Conservation (phyloP, 108 stramenopile species). For the Pseudonitzschia multistriata region DNA sequence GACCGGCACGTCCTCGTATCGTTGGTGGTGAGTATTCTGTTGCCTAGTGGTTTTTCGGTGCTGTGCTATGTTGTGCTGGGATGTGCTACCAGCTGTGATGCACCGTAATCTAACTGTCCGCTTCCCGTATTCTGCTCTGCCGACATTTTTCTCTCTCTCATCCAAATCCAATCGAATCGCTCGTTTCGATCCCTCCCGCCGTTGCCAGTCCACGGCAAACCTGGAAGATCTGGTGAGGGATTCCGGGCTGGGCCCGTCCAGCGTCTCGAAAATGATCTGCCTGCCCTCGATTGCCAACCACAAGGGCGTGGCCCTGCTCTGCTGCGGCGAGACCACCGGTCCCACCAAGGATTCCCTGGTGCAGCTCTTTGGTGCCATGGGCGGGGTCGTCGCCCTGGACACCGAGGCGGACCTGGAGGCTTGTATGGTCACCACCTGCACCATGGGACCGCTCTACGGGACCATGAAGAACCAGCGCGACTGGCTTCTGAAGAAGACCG, state of each 20-base stretch:
- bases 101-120: neutral
- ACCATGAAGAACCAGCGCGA: conserved; percentile 59
- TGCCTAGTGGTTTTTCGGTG: too few species aligned
- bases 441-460: conserved; percentile 79
- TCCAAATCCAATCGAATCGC: conserved; percentile 15
- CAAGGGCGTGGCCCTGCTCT: conserved; percentile 46
- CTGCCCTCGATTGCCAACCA: conserved; percentile 60
- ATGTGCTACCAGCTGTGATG: neutral
- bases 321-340: neutral
- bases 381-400: conserved; percentile 55
- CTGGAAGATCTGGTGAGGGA: conserved; percentile 26
- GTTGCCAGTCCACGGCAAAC: conserved; percentile 36
- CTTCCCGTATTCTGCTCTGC: neutral
- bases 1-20: conserved; percentile 67
- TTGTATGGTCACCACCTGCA: conserved; percentile 65
- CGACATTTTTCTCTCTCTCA: conserved; percentile 5
- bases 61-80: neutral
- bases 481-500: conserved; percentile 50
- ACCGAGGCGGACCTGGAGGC: conserved; percentile 55
- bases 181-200: neutral
- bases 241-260: conserved; percentile 24
- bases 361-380: conserved; percentile 29
- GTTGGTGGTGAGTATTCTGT: conserved; percentile 50
- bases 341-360: conserved; percentile 17
- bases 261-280: conserved; percentile 84